Conservation (phyloP, 495 filamentous ascomycete species). For the Podospora appendiculata region DNA sequence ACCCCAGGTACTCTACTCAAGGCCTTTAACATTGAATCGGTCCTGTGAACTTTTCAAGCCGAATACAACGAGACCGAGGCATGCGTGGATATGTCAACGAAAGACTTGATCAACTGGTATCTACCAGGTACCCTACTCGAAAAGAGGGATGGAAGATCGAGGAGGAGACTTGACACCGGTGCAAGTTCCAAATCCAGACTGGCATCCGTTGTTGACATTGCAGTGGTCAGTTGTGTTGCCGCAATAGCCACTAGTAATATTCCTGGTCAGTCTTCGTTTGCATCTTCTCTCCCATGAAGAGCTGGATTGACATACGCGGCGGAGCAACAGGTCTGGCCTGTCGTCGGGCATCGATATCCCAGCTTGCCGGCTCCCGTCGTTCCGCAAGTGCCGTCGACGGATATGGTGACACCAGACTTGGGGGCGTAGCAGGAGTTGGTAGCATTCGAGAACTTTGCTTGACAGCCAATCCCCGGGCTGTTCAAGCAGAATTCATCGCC, state of each 20-base stretch:
- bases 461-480: slow-evolving; percentile 22
- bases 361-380: slow-evolving; percentile 18
- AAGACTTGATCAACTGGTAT: too few species aligned
- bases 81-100: too few species aligned
- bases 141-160: background rate
- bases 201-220: slow-evolving; percentile 19
- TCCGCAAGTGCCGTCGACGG: slow-evolving; percentile 29
- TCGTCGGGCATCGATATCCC: slow-evolving; percentile 25
- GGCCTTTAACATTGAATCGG: too few species aligned
- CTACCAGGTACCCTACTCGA: background rate
- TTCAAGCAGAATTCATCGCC: slow-evolving; percentile 28
- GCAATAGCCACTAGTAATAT: slow-evolving; percentile 23
- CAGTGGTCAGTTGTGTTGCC: slow-evolving; percentile 28
- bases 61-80: too few species aligned
- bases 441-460: slow-evolving; percentile 25
- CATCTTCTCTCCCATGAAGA: background rate
- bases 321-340: slow-evolving; percentile 22
- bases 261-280: background rate
- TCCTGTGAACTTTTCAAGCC: too few species aligned
- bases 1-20: too few species aligned
- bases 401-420: slow-evolving; percentile 16
- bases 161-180: slow-evolving; percentile 3
- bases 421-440: slow-evolving; percentile 21
- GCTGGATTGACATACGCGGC: slow-evolving; percentile 12
- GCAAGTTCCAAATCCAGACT: slow-evolving; percentile 22